Conservation (phyloP, 2,329 filamentous ascomycete genomes). For the Epichloe festucae region DNA sequence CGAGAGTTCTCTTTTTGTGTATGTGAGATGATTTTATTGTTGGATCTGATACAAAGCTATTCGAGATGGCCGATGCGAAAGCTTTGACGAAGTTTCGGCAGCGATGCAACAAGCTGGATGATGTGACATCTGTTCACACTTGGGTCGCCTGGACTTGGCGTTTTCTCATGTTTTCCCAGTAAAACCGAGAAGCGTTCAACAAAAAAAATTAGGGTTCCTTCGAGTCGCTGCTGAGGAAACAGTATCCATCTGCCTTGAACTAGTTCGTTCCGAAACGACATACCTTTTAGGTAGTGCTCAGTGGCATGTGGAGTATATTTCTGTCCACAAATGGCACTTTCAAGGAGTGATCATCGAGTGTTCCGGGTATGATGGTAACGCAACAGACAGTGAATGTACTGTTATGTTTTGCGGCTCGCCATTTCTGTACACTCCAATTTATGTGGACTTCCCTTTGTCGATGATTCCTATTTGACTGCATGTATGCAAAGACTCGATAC, state of each 20-base stretch:
- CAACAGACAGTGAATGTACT: background rate
- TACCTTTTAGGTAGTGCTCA: too few relatives aligned
- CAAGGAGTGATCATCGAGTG: background rate
- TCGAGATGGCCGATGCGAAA: constrained; percentile 10
- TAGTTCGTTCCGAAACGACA: background rate
- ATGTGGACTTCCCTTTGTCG: background rate
- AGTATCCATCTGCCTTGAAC: constrained; percentile 13
- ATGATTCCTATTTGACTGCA: background rate
- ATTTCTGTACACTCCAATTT: background rate
- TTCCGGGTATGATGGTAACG: background rate
- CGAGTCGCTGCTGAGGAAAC: too few relatives aligned
- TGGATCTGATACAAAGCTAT: background rate
- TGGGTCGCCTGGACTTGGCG: constrained; percentile 54
- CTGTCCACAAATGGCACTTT: background rate
- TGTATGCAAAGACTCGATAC: background rate
- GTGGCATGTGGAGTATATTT: background rate
- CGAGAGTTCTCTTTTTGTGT: too few relatives aligned
- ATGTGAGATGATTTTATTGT: too few relatives aligned
- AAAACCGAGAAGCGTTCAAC: constrained; percentile 61
- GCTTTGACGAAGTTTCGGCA: constrained; percentile 24
- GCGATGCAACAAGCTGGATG: constrained; percentile 61
- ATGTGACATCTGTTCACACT: constrained; percentile 25
- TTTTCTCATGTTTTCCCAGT: constrained; percentile 77
- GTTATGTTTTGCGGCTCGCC: background rate
- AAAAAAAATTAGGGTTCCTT: constrained; percentile 37